phyloP scores from a whole-genome alignment of 371 early-diverging fungal genomes.

The Scutellospora calospora region DNA sequence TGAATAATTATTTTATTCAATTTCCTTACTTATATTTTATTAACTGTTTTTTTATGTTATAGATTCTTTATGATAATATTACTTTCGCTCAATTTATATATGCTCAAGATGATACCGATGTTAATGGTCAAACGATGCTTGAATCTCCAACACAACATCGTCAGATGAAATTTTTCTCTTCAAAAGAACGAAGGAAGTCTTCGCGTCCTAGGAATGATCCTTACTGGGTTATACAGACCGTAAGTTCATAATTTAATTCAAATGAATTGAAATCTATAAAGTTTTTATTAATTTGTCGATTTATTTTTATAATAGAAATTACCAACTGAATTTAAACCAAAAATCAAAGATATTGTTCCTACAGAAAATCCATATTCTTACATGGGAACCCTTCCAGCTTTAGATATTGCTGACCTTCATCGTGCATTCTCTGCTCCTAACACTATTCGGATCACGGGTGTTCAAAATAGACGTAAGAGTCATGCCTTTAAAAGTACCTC shows the following conservation, averaged over 20 bases:
- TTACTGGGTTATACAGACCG: conserved; percentile 55
- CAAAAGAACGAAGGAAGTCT: conserved; percentile 34
- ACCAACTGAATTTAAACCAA: conserved; percentile 41
- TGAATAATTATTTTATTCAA: background rate
- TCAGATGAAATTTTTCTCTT: conserved; percentile 22
- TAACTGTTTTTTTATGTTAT: background rate
- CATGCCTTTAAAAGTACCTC: no score
- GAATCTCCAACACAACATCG: conserved; percentile 47
- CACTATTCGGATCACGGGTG: conserved; percentile 56
- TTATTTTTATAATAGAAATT: background rate
- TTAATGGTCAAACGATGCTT: conserved; percentile 51
- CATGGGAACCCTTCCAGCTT: conserved; percentile 49
- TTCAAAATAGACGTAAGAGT: conserved; percentile 48
- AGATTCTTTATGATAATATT: conserved; percentile 85
- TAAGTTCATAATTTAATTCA: conserved; percentile 40
- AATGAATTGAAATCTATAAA: background rate
- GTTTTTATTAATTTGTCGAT: background rate
- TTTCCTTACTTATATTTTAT: no score
- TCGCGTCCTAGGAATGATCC: conserved; percentile 48
- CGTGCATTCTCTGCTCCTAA: conserved; percentile 55
- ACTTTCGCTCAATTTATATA: conserved; percentile 65
- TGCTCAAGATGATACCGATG: conserved; percentile 62
- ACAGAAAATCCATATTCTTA: conserved; percentile 53
- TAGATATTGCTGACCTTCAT: conserved; percentile 44
- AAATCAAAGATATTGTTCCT: conserved; percentile 41